Evolutionary conservation across 306 rosid species (phyloP), one percentile per base, ranked within the genome.

Genomic region (Cucurbita maxima): DNA sequence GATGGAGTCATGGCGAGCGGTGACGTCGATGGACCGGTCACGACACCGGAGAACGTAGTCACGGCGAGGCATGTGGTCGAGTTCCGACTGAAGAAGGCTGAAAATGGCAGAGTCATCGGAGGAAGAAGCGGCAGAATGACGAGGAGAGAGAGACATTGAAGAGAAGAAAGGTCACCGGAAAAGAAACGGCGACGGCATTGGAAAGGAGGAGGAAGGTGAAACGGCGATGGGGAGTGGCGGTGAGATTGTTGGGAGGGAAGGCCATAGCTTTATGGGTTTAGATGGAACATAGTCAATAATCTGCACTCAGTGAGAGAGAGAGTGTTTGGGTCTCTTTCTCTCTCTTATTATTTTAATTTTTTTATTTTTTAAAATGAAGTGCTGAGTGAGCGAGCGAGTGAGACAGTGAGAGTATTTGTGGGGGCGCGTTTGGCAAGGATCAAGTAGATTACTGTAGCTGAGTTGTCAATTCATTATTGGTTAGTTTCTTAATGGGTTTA

Each of bases 1-100:
- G 72, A 88, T 77, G 78, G 96, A 84, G 74, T 88, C 88, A 5
- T 78, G 77, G 16, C 96, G 97, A 34, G 83, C 77, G 6, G 81
- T 80, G 67, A 71, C 30, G 79, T 86, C 87, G 44, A 81, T 59
- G 22, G 71, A 41, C 19, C 85, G 82, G 78, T 82, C 75, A 20
- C 82, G 82, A 75, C 75, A 81, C 9, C 86, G 83, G 9, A 67
- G 71, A n/a, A 80, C 77, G 47, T 91, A 88, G 63, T 76, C 78
- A 0, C 71, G 55, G 53, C 64, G 45, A 19, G 91, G 96, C 71
- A 58, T 59, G 63, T 77, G 79, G 13, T 44, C 47, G 73, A 53
- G 25, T 62, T 83, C 84, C 58, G 82, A 70, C 14, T 25, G 57
- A 22, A 45, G 56, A 68, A 68, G 73, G 2, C 1, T 19, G 52